Base-by-base conservation (phyloP, 768 basidiomycete genomes). In the Termitomyces sp. region DNA sequence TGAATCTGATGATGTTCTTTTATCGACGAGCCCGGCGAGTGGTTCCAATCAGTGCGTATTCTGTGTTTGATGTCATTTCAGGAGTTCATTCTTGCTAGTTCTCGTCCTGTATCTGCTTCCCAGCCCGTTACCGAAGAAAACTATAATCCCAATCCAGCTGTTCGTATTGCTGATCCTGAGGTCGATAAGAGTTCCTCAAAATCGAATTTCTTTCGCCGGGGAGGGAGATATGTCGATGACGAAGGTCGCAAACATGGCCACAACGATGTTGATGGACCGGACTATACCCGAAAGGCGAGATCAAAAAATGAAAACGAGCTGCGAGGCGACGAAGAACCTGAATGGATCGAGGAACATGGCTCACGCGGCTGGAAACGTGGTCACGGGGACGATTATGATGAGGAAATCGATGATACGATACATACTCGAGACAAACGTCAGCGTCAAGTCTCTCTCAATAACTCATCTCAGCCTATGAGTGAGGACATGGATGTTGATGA, bases 261-360 rank as follows among this genome's bases (percentile, higher is more conserved):
- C 19, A 42, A 35, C 28, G 74, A 75, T 54, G 65, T 67, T 58
- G 61, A 70, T 14, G 76, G 77, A 38, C 74, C 75, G 51, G 76
- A 76, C 42, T 76, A 74, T 28, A 60, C 71, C 19, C 85, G 84
- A 70, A 81, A 80, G 66, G 73, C 75, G 53, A 77, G 80, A 54
- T 69, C 79, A n/a, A 79, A 79, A 45, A 74, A 68, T 37, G 75
- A 78, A 44, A 76, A 77, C 21, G 65, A 74, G 50, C 73, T 74
- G 54, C 76, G 79, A 59, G 77, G 72, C 12, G 77, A 78, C 43
- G 79, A 79, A 61, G 77, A 78, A 57, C 70, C 72, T 24, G 78
- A 74, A 66, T 68, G 73, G 73, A 51, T 68, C 30, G 63, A 67
- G 49, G 43, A 58, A 32, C 48, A 56, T 19, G 47, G 61, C 15